These are phyloP conservation scores for Yamadazyma sp. DNA, from an alignment of 1,139 yeast species.

Conservation along the genomic window DNA sequence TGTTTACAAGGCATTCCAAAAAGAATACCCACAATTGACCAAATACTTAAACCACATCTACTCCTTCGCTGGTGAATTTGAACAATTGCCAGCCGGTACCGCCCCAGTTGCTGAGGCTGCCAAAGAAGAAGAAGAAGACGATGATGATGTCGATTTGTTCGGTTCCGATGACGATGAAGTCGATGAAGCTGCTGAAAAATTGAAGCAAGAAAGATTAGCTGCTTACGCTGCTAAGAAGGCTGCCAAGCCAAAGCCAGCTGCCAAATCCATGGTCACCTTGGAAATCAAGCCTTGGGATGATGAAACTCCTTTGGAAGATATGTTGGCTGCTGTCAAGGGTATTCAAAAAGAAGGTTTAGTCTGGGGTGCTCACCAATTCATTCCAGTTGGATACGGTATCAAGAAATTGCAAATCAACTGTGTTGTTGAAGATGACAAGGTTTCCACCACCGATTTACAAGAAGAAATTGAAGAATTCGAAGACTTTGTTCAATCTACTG, in stretches of 20 bases:
- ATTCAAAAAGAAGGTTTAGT: conserved; percentile 87
- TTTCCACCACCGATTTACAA: conserved; percentile 90
- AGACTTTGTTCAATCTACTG: conserved; percentile 99
- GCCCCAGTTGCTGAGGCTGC: conserved; percentile 53
- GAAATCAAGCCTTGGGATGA: conserved; percentile 99
- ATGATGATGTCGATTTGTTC: conserved; percentile 88
- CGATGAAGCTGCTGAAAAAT: conserved; percentile 94
- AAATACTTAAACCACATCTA: conserved; percentile 99
- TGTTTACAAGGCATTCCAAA: conserved; percentile 92
- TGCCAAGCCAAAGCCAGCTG: conserved; percentile 95
- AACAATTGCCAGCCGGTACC: conserved; percentile 75
- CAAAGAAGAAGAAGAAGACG: conserved; percentile 77
- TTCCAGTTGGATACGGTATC: conserved; percentile 99
- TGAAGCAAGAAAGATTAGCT: conserved; percentile 96
- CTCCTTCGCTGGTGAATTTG: conserved; percentile 83
- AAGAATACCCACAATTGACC: conserved; percentile 88
- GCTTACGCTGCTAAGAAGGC: conserved; percentile 98
- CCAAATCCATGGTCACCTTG: conserved; percentile 93
- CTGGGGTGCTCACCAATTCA: conserved; percentile 98
- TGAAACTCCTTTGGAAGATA: conserved; percentile 90
- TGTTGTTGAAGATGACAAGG: conserved; percentile 96
- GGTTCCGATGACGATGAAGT: conserved; percentile 94
- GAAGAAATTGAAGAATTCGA: conserved; percentile 86
- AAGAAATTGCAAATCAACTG: conserved; percentile 98
- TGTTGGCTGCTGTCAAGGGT: conserved; percentile 82